Base-by-base conservation (phyloP, 2,329 filamentous ascomycete genomes). In the Raffaelea ambrosiae region DNA sequence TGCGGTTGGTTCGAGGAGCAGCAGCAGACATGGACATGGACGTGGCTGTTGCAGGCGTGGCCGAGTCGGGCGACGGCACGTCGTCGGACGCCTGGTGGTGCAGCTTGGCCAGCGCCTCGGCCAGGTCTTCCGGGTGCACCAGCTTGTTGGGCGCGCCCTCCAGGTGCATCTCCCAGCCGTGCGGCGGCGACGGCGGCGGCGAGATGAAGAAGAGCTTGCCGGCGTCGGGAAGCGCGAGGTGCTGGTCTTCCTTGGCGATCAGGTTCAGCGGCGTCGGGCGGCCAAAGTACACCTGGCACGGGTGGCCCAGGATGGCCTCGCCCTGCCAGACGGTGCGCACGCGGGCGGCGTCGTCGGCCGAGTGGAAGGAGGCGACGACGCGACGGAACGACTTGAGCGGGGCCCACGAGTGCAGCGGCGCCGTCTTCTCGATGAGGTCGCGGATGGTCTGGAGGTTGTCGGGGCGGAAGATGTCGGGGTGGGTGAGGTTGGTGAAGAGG, bases 341-440 rank as follows among this genome's bases (percentile, higher is more conserved):
- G 48, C 73, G 71, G 57, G 87, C 80, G 48, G 87, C 86, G 47
- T 83, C 77, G 46, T 82, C 76, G 58, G 77, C 72, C 51, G 81
- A 79, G 65, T 76, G 83, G 72, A 93, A 91, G 56, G 85, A 88
- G 52, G 86, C 79, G 57, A 91, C 74, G 59, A 93, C 88, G 63
- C 87, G 83, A 54, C 83, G 79, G 73, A 93, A 88, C 7, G 84
- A 89, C 63, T 87, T 88, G 53, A 93, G 77, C 0, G 87, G 87
- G 11, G 84, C 79, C 75, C 86, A 93, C 50, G 83, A 81, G 67
- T 88, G 83, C 54, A 91, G 80, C 44, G 80, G 74, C 3, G 84
- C 84, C n/a, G 82, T 79, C 44, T 76, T 65, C 59, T 77, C 70
- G 63, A 93, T 82, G 50, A 88, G 79, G 47, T 81, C 74, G 61